Evolutionary conservation across 2,329 filamentous ascomycete species (phyloP), one percentile per base, ranked within the genome.

Genomic region (Alternaria dauci): DNA sequence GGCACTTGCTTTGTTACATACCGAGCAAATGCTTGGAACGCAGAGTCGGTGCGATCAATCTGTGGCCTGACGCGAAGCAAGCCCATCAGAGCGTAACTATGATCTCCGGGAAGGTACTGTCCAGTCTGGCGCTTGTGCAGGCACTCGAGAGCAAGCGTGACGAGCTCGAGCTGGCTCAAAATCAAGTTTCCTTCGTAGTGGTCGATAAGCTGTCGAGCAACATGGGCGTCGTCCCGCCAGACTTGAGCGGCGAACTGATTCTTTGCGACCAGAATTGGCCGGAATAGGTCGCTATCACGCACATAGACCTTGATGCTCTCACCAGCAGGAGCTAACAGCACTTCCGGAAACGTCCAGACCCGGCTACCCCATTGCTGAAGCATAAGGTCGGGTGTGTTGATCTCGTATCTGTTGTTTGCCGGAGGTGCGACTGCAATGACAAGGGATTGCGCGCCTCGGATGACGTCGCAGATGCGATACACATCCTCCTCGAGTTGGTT

Each of bases 301-400:
- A 71, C 70, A 54, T 79, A 81, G 6, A 81, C 70, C 6, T 63
- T 59, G 43, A 80, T 78, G 2, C 67, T 59, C 26, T 70, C 65
- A 0, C 69, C 65, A 2, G 64, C 65, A 5, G 77, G 76, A 23
- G 74, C 70, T 1, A 81, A 67, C 0, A 82, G 69, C 2, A 80
- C 71, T 61, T 83, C 81, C 2, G 83, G 81, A 30, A 84, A 75
- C 0, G 82, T 84, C 77, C 82, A 83, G 20, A 85, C 72, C 4
- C 79, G 77, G 9, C 70, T 77, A 18, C 80, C 83, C 82, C 77
- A 84, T 66, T 81, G 71, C 8, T 75, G 70, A 12, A 83, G 69
- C 72, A 77, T 72, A 28, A 76, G 61, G 41, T 69, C 54, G 12
- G 72, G 59, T 5, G 70, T 73, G 34, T 18, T 73, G 53, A 62